Conservation (phyloP, 2,329 filamentous ascomycete genomes). For the Corynespora cassiicola region DNA sequence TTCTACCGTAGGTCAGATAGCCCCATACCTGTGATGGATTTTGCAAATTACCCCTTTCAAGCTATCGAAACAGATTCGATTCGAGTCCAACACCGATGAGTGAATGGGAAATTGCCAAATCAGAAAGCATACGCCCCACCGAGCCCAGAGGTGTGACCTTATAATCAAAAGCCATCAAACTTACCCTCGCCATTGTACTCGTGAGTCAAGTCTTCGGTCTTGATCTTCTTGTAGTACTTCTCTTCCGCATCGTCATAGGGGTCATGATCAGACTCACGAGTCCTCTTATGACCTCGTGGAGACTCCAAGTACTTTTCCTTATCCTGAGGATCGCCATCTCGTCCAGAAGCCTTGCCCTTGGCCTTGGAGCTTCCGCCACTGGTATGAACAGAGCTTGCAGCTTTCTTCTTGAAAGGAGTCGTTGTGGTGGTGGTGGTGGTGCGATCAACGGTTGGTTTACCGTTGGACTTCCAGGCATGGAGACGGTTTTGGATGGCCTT, state of each 20-base stretch:
- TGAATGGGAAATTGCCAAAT: too few species aligned
- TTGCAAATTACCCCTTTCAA: not conserved
- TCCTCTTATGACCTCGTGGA: slow-evolving; percentile 3
- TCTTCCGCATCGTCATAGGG: not conserved
- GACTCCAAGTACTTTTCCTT: not conserved
- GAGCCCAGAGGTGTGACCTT: not conserved
- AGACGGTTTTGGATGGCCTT: slow-evolving; percentile 36
- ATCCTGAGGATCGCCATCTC: not conserved
- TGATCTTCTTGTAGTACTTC: slow-evolving; percentile 5
- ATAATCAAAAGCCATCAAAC: not conserved
- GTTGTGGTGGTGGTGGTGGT: slow-evolving; percentile 1
- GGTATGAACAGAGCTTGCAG: not conserved
- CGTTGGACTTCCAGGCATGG: slow-evolving; percentile 21
- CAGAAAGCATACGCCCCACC: too few species aligned
- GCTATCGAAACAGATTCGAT: not conserved
- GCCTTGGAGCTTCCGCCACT: slow-evolving; percentile 4
- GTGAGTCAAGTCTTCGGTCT: slow-evolving; percentile 7
- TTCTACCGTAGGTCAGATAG: not conserved
- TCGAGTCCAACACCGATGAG: not conserved
- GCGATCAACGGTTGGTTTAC: slow-evolving; percentile 2
- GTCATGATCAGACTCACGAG: slow-evolving; percentile 1
- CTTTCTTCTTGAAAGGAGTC: not conserved
- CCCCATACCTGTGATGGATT: slow-evolving; percentile 1
- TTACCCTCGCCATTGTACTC: not conserved
- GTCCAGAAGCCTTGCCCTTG: not conserved